Percentiles rank a stretch among this genome's conserved stretches.
phyloP scores from a whole-genome alignment of 768 basidiomycete species.

The Zangia roseola region DNA sequence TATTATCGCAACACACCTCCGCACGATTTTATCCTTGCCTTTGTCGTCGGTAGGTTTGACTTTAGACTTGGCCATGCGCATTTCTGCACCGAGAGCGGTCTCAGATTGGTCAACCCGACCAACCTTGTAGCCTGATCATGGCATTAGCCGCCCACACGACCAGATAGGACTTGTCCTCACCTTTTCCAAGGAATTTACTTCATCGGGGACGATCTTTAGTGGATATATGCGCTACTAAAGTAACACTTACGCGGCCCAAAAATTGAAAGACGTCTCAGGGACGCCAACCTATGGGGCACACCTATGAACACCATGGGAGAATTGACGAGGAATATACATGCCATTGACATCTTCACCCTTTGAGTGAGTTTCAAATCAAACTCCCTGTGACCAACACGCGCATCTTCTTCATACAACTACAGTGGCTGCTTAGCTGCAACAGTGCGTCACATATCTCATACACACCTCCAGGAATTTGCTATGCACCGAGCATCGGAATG shows the following conservation, averaged over 20 bases:
- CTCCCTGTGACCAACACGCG: slow-evolving; percentile 86
- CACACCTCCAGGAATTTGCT: slow-evolving; percentile 81
- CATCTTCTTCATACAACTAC: slow-evolving; percentile 93
- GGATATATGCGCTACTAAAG: not conserved
- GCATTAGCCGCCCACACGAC: not conserved
- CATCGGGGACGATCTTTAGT: not conserved
- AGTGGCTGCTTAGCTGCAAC: not conserved
- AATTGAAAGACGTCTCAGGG: slow-evolving; percentile 90
- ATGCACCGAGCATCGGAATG: slow-evolving; percentile 19
- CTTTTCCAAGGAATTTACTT: slow-evolving; percentile 80
- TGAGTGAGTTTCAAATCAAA: slow-evolving; percentile 93
- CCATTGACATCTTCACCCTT: slow-evolving; percentile 99
- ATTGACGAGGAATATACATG: slow-evolving; percentile 29
- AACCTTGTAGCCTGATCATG: slow-evolving; percentile 75
- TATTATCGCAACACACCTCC: slow-evolving; percentile 46
- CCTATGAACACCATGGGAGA: not conserved
- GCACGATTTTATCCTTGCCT: slow-evolving; percentile 83
- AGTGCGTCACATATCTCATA: not conserved
- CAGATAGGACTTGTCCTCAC: slow-evolving; percentile 1
- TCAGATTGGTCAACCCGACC: slow-evolving; percentile 97
- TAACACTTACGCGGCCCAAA: slow-evolving; percentile 78
- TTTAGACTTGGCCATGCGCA: slow-evolving; percentile 76
- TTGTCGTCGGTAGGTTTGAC: slow-evolving; percentile 47
- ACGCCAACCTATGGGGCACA: slow-evolving; percentile 74
- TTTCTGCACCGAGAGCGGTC: slow-evolving; percentile 95